A percentile compares a stretch with the other conserved stretches of the same genome.
These are phyloP conservation scores for Phaffomyces opuntiae DNA, from an alignment of 805 yeast species.

Conservation along the genomic window DNA sequence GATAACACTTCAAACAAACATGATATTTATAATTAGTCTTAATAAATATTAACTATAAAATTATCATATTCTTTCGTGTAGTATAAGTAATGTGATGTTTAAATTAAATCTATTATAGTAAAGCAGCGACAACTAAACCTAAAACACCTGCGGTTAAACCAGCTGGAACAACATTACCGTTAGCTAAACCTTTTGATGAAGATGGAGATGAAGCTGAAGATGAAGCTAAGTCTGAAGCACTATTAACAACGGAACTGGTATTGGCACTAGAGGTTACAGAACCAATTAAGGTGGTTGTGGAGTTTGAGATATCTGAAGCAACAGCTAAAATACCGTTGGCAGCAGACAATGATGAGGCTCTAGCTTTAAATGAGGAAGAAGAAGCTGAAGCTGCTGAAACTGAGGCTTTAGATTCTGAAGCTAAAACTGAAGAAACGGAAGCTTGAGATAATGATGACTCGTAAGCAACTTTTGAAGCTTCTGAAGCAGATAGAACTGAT, in stretches of 20 bases:
- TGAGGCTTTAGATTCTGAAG: conserved; percentile 24
- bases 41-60: not conserved
- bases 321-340: conserved; percentile 19
- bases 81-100: not conserved
- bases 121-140: conserved; percentile 24
- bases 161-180: conserved; percentile 18
- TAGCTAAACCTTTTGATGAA: conserved; percentile 16
- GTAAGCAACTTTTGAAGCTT: conserved; percentile 11
- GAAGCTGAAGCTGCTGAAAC: conserved; percentile 7
- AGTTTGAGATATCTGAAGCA: conserved; percentile 17
- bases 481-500: conserved; percentile 13
- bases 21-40: too few species aligned
- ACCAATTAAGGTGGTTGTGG: conserved; percentile 22
- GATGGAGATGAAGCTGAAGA: conserved; percentile 16
- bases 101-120: conserved; percentile 9
- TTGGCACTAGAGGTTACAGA: conserved; percentile 14
- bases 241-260: too few species aligned
- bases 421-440: conserved; percentile 15
- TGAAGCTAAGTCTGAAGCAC: too few species aligned
- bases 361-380: conserved; percentile 9
- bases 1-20: too few species aligned
- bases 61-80: not conserved
- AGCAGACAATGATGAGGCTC: conserved; percentile 6
- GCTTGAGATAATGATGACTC: conserved; percentile 6
- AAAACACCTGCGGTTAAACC: conserved; percentile 21